Evolutionary conservation across 225 moss, liverwort and hornwort genomes (phyloP).

Genomic region (Neckera pumila): DNA sequence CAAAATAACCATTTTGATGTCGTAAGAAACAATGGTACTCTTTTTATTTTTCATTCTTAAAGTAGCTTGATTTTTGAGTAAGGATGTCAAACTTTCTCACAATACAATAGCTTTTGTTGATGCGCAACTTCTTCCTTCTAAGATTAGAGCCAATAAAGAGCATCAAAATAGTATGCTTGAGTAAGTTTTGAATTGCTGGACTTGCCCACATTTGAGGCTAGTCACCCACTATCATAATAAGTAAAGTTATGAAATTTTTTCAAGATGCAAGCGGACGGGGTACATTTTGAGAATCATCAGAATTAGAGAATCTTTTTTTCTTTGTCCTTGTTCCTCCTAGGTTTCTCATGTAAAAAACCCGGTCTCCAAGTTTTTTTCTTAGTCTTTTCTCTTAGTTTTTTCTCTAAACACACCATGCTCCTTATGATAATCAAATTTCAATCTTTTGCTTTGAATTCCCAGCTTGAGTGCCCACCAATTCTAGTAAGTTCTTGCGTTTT

Average conservation of each 20-base stretch:
- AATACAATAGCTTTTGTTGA: neutral
- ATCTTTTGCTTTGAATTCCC: neutral
- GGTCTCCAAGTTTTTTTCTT: too few relatives aligned
- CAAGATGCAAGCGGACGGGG: neutral
- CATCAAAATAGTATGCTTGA: neutral
- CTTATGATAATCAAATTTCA: neutral
- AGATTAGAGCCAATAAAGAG: accelerated
- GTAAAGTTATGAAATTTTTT: neutral
- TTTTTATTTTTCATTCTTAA: neutral
- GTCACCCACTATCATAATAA: neutral
- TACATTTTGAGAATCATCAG: neutral
- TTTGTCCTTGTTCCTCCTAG: too few relatives aligned
- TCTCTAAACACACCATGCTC: neutral
- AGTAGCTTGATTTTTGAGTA: neutral
- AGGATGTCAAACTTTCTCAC: neutral
- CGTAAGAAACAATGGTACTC: accelerated
- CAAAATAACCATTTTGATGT: accelerated
- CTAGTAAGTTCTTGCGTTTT: neutral
- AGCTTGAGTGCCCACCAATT: accelerated
- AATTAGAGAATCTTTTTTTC: accelerated
- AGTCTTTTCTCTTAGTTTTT: too few relatives aligned
- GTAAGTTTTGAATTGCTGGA: accelerated
- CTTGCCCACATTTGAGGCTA: neutral
- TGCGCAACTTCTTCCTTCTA: accelerated
- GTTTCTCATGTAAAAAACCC: neutral